Evolutionary conservation across 2,329 filamentous ascomycete species (phyloP).

Genomic region (Pseudogymnoascus sp.): DNA sequence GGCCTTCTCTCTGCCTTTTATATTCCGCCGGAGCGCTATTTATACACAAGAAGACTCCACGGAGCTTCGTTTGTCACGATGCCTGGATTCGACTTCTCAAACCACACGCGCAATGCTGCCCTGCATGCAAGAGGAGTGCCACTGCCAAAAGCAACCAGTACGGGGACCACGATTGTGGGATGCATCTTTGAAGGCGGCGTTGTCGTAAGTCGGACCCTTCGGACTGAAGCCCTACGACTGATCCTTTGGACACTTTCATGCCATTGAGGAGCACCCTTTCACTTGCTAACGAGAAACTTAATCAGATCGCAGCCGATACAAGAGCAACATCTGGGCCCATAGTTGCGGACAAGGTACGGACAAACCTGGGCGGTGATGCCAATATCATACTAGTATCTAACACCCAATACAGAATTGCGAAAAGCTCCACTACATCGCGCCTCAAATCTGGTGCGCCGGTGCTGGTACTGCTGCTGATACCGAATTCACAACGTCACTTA

Average conservation of each 20-base stretch:
- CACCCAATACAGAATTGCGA: constrained; percentile 72
- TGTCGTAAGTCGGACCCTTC: constrained; percentile 52
- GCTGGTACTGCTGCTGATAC: constrained; percentile 97
- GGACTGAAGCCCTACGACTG: background rate
- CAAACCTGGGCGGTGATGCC: background rate
- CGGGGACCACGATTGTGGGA: constrained; percentile 96
- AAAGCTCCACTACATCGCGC: constrained; percentile 97
- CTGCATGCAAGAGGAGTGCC: constrained; percentile 91
- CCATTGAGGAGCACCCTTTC: background rate
- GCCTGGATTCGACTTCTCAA: constrained; percentile 98
- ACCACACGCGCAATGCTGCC: constrained; percentile 98
- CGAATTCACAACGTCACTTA: constrained; percentile 97
- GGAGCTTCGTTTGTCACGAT: constrained; percentile 45
- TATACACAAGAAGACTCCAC: constrained; percentile 5
- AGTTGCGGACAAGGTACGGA: constrained; percentile 83
- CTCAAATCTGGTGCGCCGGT: constrained; percentile 98
- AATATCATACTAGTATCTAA: background rate
- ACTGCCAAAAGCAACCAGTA: constrained; percentile 94
- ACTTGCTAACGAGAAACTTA: constrained; percentile 17
- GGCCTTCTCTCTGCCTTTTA: background rate
- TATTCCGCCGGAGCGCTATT: background rate
- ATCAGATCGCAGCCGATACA: constrained; percentile 90
- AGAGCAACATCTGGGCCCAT: constrained; percentile 95
- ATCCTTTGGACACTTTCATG: background rate
- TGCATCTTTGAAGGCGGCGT: constrained; percentile 95